phyloP scores from a whole-genome alignment of 139 green algal genomes.

The Trebouxia sp. region DNA sequence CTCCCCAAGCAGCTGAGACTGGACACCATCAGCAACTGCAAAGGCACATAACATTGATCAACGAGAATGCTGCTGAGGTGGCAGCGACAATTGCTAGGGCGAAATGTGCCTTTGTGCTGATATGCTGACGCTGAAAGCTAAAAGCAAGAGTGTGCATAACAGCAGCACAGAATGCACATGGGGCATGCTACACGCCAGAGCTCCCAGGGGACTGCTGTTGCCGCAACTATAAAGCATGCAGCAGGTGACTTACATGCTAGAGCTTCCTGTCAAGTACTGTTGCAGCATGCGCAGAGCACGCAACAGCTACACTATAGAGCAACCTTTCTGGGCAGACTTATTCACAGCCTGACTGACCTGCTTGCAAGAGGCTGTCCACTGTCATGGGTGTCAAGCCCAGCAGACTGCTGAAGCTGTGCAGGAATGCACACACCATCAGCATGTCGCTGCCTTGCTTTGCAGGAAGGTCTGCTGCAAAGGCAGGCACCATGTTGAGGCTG shows the following conservation, averaged over 20 bases:
- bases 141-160: background rate
- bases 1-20: slow-evolving; percentile 51
- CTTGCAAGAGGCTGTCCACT: slow-evolving; percentile 61
- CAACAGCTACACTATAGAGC: no score
- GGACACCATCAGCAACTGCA: slow-evolving; percentile 35
- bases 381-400: slow-evolving; percentile 62
- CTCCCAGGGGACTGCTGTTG: no score
- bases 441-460: slow-evolving; percentile 41
- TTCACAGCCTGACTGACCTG: no score
- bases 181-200: no score
- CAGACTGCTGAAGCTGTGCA: slow-evolving; percentile 70
- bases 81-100: background rate
- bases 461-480: slow-evolving; percentile 48
- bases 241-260: no score
- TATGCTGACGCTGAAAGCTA: background rate
- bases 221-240: no score
- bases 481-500: slow-evolving; percentile 47
- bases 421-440: slow-evolving; percentile 74
- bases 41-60: background rate
- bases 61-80: background rate
- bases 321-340: no score
- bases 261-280: no score
- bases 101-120: background rate
- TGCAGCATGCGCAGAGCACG: no score
- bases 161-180: background rate